Base-by-base conservation (phyloP, 352 stramenopile genomes). In the Thraustotheca clavata region DNA sequence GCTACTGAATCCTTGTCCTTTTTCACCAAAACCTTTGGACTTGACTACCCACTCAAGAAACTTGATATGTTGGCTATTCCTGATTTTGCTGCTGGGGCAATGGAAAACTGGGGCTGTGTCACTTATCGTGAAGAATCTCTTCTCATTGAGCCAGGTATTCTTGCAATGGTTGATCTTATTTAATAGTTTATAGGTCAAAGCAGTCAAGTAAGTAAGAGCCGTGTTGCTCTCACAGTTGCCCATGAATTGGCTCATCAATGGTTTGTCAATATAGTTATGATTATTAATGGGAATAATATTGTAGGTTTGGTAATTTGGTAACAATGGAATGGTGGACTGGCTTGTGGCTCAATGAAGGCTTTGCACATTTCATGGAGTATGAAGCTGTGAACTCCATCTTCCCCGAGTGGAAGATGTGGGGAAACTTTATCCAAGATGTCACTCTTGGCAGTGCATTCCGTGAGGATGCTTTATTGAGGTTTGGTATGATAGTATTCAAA, bases 331-430 rank as follows among this genome's bases (percentile, higher is more conserved):
- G 96, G 79, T 98, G 91, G 91, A 94, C 89, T 11, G 87, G 89
- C 26, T 76, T 98, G 3, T 98, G 91, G 91, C 79, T 99, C 7
- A 99, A 99, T 75, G 97, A 99, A 73, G 96, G 95, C 7, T 99
- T 99, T 72, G 96, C 96, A 11, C 89, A 82, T 41, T 99, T 92
- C 79, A 97, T 97, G 75, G 92, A 99, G 76, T 96, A 97, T 68
- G 91, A 90, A 36, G 90, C 93, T n/a, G 83, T 94, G 0, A 73
- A 98, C 71, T 59, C 79, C 24, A 83, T 98, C 24, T 98, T 97
- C 72, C 94, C 94, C 0, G 76, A 97, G 27, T 98, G 91, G 89
- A 76, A 84, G 8, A 89, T 98, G 67, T 98, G 95, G 94, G 92
- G 98, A 62, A 89, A 94, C 55, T 99, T 98, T 67, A 90, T 95